Base-by-base conservation (phyloP, 2,329 filamentous ascomycete genomes). In the Colletotrichum orchidophilum region DNA sequence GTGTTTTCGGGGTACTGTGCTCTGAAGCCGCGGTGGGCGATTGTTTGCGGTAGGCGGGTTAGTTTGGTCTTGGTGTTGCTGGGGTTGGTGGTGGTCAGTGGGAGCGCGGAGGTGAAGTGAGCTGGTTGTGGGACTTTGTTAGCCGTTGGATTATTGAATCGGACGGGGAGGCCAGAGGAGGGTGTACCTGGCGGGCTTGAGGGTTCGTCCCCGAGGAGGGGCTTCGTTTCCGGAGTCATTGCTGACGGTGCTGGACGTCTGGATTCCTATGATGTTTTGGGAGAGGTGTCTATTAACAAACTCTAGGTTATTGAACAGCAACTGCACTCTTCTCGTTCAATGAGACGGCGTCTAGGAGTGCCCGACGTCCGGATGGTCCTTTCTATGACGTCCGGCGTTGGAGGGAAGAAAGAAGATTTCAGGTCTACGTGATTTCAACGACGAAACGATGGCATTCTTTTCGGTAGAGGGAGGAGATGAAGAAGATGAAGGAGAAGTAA, bases 1-100 rank as follows among this genome's bases (percentile, higher is more conserved):
- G 93, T 93, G 82, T 98, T 98, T 81, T 98, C 96, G 0, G 96
- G 94, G 75, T 87, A 93, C 62, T 87, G 86, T 1, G 91, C 90
- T 79, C 94, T 96, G 86, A 92, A 94, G 54, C 94, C 94, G 68
- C 94, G 87, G 83, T 96, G 94, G 1, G 92, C 93, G 73, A 96
- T 94, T 66, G 90, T 88, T 78, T 94, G 92, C 1, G 94, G 93
- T 60, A 90, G 80, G 27, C 74, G 77, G 8, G n/a, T 42, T 3
- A 29, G 54, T 13, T n/a, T 15, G 8, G 65, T 15, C 21, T 57
- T 42, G 35, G 27, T 50, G 13, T 29, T 35, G 5, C 46, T 42
- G 35, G 27, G 35, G 13, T 29, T 35, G 5, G 77, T 74, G 27
- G 73, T 70, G 13, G 76, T 69, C 27, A 77, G 72, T 3, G 76